A percentile compares a stretch with the other conserved stretches of the same genome.
phyloP scores from a whole-genome alignment of 176 grass and related monocot genomes.

The Rhynchospora tenuis region DNA sequence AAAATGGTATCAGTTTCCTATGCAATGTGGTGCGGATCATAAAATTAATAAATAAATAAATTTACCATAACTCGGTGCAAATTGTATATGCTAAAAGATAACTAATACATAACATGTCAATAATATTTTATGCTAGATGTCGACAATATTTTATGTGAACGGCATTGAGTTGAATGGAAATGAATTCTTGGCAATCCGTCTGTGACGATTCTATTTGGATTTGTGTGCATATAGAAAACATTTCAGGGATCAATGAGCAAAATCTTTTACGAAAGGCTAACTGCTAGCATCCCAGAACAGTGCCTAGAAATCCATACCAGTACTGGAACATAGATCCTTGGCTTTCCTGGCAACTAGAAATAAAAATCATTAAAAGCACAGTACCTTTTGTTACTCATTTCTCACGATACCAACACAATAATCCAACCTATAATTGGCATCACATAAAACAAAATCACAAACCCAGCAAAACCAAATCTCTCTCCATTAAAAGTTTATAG shows the following conservation, averaged over 20 bases:
- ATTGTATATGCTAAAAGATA: background rate
- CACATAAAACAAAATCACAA: conserved; percentile 23
- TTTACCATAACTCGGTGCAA: background rate
- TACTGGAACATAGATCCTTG: conserved; percentile 13
- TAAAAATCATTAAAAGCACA: conserved; percentile 21
- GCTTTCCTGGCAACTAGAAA: conserved; percentile 14
- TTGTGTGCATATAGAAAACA: background rate
- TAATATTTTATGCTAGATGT: background rate
- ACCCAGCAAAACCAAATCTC: conserved; percentile 9
- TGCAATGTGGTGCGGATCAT: background rate
- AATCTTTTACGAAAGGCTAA: background rate
- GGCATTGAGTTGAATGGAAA: background rate
- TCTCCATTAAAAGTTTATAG: conserved; percentile 1
- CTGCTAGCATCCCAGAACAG: background rate
- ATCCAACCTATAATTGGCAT: conserved; percentile 14
- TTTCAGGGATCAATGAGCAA: conserved; percentile 2
- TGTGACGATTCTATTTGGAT: background rate
- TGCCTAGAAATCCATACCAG: conserved; percentile 17
- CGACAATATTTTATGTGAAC: background rate
- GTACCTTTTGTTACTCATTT: background rate
- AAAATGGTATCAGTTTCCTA: background rate
- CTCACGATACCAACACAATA: conserved; percentile 17
- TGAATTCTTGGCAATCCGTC: background rate
- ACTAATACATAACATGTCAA: background rate
- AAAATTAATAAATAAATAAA: background rate